These are phyloP conservation scores for Stemphylium beticola DNA, from an alignment of 2,329 filamentous ascomycete genomes.

Conservation along the genomic window DNA sequence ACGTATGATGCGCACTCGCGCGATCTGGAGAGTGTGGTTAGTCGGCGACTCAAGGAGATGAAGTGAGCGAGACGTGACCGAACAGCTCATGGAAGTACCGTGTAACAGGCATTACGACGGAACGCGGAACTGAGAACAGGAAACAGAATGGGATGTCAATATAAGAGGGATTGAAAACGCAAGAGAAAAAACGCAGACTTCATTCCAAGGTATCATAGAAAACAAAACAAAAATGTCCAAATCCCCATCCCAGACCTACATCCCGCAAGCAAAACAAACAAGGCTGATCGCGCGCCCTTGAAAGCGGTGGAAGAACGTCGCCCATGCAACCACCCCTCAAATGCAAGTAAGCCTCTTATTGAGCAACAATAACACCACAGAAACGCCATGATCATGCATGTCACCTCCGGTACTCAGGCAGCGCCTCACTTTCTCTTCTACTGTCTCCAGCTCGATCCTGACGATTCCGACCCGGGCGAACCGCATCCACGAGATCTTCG, in stretches of 20 bases:
- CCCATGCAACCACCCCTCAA: neutral
- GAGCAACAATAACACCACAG: neutral
- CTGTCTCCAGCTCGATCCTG: slow-evolving; percentile 5
- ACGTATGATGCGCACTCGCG: slow-evolving; percentile 30
- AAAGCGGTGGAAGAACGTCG: neutral
- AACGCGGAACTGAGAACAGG: too few relatives aligned
- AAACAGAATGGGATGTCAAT: too few relatives aligned
- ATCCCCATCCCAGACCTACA: too few relatives aligned
- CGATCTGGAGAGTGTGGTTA: slow-evolving; percentile 30
- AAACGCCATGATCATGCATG: slow-evolving; percentile 4
- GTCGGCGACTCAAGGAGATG: slow-evolving; percentile 28
- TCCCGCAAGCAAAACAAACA: too few relatives aligned
- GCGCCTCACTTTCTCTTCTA: slow-evolving; percentile 31
- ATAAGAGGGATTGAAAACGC: too few relatives aligned
- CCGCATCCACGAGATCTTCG: slow-evolving; percentile 38
- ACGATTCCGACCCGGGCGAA: slow-evolving; percentile 27
- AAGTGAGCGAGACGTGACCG: slow-evolving; percentile 10
- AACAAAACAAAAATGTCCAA: too few relatives aligned
- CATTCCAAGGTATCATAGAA: too few relatives aligned
- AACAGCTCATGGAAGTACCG: too few relatives aligned
- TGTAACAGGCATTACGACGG: too few relatives aligned
- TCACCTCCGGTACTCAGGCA: slow-evolving; percentile 42
- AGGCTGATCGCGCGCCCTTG: too few relatives aligned
- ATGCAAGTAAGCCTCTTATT: neutral
- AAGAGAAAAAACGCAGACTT: too few relatives aligned